Conservation (phyloP, 257 asterid genomes). For the Perilla frutescens region DNA sequence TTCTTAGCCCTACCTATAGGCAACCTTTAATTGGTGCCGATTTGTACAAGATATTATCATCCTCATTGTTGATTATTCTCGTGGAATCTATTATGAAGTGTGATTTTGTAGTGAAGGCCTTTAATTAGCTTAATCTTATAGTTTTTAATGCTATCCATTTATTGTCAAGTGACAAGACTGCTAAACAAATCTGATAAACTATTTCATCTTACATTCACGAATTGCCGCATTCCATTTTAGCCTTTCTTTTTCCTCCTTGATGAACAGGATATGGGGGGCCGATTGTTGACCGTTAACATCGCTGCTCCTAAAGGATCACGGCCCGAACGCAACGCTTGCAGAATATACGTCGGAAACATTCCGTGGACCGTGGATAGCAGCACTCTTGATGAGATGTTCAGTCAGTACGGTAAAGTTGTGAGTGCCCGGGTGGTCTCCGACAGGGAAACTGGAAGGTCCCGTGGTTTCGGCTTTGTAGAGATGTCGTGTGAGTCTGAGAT, state of each 20-base stretch:
- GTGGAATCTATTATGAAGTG: not conserved
- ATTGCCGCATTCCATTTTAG: not conserved
- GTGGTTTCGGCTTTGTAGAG: slow-evolving; percentile 93
- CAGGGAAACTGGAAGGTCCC: slow-evolving; percentile 82
- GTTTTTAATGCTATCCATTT: too few species aligned
- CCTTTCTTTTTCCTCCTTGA: not conserved
- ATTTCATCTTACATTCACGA: not conserved
- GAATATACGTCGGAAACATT: slow-evolving; percentile 88
- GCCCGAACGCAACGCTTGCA: slow-evolving; percentile 68
- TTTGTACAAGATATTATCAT: not conserved
- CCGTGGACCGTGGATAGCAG: slow-evolving; percentile 76
- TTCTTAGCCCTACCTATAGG: too few species aligned
- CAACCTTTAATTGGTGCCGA: not conserved
- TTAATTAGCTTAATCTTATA: too few species aligned
- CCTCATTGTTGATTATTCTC: slow-evolving; percentile 5
- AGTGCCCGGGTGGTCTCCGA: slow-evolving; percentile 77
- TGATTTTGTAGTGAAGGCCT: too few species aligned
- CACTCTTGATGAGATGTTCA: slow-evolving; percentile 77
- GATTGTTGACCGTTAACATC: slow-evolving; percentile 74
- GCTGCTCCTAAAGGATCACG: slow-evolving; percentile 85
- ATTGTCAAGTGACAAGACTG: not conserved
- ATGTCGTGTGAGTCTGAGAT: slow-evolving; percentile 82
- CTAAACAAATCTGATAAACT: too few species aligned
- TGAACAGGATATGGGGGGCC: slow-evolving; percentile 75
- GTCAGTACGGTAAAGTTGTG: slow-evolving; percentile 81